phyloP scores from a whole-genome alignment of 495 filamentous ascomycete species.

The Penicillium cosmopolitanum region DNA sequence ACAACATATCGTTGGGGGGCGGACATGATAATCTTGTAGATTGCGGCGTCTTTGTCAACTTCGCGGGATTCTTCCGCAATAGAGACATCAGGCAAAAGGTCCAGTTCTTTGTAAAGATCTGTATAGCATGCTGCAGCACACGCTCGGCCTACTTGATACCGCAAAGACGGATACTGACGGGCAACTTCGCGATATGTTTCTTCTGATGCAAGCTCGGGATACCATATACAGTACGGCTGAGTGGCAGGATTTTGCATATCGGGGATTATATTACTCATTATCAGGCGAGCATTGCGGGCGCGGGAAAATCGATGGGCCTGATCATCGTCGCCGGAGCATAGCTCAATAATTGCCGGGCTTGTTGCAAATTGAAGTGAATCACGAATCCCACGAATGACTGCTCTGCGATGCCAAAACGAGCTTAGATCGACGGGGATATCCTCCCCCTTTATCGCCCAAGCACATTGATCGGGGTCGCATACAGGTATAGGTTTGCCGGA shows the following conservation, averaged over 20 bases:
- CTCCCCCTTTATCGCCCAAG: constrained; percentile 19
- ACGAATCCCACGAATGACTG: constrained; percentile 20
- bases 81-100: constrained; percentile 30
- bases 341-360: constrained; percentile 20
- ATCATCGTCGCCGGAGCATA: constrained; percentile 17
- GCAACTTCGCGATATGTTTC: constrained; percentile 34
- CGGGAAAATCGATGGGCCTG: constrained; percentile 20
- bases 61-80: constrained; percentile 34
- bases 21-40: constrained; percentile 33
- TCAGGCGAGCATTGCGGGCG: constrained; percentile 36
- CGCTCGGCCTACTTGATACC: constrained; percentile 30
- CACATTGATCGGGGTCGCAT: constrained; percentile 19
- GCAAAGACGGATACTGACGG: constrained; percentile 20
- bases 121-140: constrained; percentile 34
- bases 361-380: constrained; percentile 21
- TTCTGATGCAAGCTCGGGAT: constrained; percentile 39
- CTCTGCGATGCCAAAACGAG: constrained; percentile 19
- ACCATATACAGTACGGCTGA: constrained; percentile 49
- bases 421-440: constrained; percentile 16
- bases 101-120: constrained; percentile 33
- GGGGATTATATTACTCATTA: constrained; percentile 44
- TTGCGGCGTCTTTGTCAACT: constrained; percentile 21
- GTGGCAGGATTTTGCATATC: constrained; percentile 31
- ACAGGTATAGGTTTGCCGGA: constrained; percentile 22
- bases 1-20: constrained; percentile 24